Conservation (phyloP, 371 early-diverging fungal genomes). For the Smittium culicis region DNA sequence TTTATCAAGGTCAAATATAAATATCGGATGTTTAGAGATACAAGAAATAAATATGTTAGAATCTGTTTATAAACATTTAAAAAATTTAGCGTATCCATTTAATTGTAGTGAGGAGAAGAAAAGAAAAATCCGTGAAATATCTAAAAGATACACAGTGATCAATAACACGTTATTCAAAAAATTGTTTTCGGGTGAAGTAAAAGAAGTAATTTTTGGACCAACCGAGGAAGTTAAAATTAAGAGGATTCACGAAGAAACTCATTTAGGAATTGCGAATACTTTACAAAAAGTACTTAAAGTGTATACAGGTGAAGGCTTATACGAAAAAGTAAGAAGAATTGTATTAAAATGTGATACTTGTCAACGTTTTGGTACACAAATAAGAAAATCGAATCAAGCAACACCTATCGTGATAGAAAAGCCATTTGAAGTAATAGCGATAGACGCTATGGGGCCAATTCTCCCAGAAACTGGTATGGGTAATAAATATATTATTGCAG, state of each 20-base stretch:
- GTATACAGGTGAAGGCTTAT: background rate
- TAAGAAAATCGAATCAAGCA: background rate
- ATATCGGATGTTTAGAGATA: background rate
- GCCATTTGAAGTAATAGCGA: conserved; percentile 6
- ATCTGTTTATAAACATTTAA: background rate
- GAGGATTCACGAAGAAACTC: conserved; percentile 7
- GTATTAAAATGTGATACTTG: conserved; percentile 1
- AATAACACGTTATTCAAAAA: background rate
- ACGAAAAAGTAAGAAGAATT: background rate
- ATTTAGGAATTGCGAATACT: conserved; percentile 2
- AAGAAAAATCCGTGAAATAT: background rate
- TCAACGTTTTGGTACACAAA: background rate
- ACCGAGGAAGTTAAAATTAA: background rate
- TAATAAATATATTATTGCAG: conserved; percentile 10
- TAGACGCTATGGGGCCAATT: conserved; percentile 12
- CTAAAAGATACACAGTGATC: background rate
- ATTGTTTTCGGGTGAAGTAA: background rate
- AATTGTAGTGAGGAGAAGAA: background rate
- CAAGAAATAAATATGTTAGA: background rate
- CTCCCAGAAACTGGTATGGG: background rate
- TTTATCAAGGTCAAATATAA: background rate
- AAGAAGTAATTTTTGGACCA: background rate
- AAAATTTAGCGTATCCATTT: background rate
- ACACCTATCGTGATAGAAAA: background rate
- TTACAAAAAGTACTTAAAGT: background rate